These are phyloP conservation scores for Mycena albidolilacea DNA, from an alignment of 768 basidiomycete species.

Conservation along the genomic window DNA sequence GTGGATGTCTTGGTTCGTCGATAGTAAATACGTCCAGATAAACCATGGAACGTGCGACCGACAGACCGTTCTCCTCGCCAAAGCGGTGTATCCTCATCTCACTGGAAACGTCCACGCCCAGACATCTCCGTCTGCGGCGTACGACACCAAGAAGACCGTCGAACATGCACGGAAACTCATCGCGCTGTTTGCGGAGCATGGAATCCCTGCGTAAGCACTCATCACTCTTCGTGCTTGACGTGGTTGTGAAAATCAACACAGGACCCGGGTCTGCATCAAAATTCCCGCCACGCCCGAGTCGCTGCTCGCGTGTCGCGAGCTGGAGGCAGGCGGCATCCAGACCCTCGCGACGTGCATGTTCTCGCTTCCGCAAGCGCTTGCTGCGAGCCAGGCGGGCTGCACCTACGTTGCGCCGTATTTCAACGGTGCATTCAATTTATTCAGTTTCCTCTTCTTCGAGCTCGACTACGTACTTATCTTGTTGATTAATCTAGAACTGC, in stretches of 20 bases:
- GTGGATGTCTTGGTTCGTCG: conserved; percentile 56
- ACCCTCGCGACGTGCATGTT: conserved; percentile 72
- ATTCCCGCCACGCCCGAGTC: conserved; percentile 70
- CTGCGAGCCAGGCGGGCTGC: conserved; percentile 68
- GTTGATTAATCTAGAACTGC: conserved; percentile 52
- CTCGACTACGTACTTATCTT: not conserved
- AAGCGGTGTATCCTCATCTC: conserved; percentile 57
- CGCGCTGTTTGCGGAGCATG: conserved; percentile 56
- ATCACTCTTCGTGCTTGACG: not conserved
- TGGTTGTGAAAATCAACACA: conserved; percentile 30
- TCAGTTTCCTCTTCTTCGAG: not conserved
- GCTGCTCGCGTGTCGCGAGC: conserved; percentile 62
- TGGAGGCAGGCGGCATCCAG: conserved; percentile 62
- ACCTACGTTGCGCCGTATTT: conserved; percentile 70
- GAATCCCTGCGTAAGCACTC: conserved; percentile 54
- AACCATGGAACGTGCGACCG: not conserved
- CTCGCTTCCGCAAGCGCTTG: conserved; percentile 68
- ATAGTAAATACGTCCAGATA: conserved; percentile 13
- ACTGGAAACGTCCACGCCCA: conserved; percentile 62
- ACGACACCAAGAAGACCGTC: conserved; percentile 58
- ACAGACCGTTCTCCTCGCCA: conserved; percentile 62
- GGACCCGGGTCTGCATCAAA: conserved; percentile 70
- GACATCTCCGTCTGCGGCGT: conserved; percentile 59
- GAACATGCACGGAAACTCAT: conserved; percentile 60
- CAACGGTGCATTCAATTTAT: conserved; percentile 56